Evolutionary conservation across 441 rosid species (phyloP), one percentile per base, ranked within the genome.

Genomic region (Bruguiera hainesii): DNA sequence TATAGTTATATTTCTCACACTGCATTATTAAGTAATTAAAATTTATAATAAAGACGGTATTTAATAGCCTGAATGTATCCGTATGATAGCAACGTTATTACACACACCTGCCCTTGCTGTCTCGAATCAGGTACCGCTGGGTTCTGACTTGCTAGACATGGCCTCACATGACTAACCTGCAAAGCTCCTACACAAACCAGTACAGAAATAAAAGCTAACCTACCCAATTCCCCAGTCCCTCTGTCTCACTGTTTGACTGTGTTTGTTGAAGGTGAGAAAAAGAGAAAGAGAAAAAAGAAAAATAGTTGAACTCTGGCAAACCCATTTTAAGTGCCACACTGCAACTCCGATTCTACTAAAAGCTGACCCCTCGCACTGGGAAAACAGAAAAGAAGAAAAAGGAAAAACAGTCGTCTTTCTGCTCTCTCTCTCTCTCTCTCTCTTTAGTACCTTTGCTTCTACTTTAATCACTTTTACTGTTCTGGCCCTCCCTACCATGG

Each of bases 401-500:
- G 46, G 48, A 13, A 42, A 42, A 42, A 42, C 13, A 9, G 0
- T 18, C 11, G 7, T 7, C 10, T 5, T n/a, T n/a, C 9, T 51
- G 19, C 10, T 23, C 0, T 2, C 23, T 23, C 23, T 23, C 23
- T 21, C 8, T 53, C 13, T 21, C 19, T 52, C 20, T 52, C 25
- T 21, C 57, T 20, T 53, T 7, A 53, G 2, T 2, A 21, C 15
- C 21, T 21, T 33, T 26, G 21, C 30, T 65, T 60, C 46, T 37
- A 42, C 16, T 42, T 42, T 42, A 13, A 16, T 11, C 15, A 13
- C 18, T 25, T 25, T 16, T 31, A 25, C 63, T 83, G 81, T 81
- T 82, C 97, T 90, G 97, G 97, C 98, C 89, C 84, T 93, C 89
- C 96, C 96, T 56, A 89, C 93, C 21, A 94, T 91, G 99, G 98